A percentile compares a stretch with the other conserved stretches of the same genome.
Conservation (phyloP, 768 basidiomycete species). For the Podaxis rugospora region DNA sequence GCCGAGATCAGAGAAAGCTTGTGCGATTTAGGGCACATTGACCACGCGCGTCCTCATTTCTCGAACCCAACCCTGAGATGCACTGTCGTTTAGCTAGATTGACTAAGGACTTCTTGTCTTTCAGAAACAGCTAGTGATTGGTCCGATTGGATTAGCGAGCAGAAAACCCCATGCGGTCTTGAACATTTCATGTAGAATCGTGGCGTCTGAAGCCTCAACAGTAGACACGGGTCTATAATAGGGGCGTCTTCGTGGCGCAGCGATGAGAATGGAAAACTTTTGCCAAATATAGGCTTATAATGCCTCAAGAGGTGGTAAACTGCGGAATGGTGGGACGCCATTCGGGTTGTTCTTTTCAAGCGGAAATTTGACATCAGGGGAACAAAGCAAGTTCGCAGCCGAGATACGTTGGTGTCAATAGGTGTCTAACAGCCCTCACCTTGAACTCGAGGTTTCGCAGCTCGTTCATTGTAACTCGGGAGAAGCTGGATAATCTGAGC, state of each 20-base stretch:
- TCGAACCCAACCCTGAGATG: constrained; percentile 1
- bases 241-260: not conserved
- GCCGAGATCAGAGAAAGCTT: not conserved
- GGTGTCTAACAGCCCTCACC: not conserved
- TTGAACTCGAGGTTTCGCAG: not conserved
- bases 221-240: not conserved
- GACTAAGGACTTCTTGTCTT: not conserved
- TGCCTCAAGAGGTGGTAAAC: not conserved
- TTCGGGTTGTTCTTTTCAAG: not conserved
- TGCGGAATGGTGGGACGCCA: not conserved
- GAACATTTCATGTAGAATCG: not conserved
- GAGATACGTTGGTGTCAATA: not conserved
- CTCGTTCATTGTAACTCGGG: not conserved
- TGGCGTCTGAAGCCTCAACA: not conserved
- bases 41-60: not conserved
- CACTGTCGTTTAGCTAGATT: not conserved
- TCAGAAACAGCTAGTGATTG: not conserved
- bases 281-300: not conserved
- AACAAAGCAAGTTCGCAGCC: not conserved
- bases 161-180: constrained; percentile 2
- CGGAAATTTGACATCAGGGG: not conserved
- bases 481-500: not conserved
- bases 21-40: not conserved
- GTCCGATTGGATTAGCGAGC: not conserved
- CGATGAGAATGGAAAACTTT: not conserved